Conservation (phyloP, 2,329 filamentous ascomycete species). For the Alternaria longipes region DNA sequence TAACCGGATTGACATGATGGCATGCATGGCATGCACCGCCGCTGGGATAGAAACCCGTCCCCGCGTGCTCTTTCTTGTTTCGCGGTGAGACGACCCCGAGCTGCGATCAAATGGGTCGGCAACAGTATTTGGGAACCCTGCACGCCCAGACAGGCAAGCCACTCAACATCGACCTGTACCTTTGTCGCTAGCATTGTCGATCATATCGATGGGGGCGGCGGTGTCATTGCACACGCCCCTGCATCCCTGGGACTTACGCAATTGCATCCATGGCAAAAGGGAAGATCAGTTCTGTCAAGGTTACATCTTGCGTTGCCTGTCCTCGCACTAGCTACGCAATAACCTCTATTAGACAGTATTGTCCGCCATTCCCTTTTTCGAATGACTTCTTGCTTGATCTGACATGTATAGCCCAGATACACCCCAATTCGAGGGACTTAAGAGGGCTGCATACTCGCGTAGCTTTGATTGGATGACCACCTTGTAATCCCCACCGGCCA, state of each 20-base stretch:
- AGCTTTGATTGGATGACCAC: conserved; percentile 22
- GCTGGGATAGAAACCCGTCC: conserved; percentile 25
- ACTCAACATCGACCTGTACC: conserved; percentile 3
- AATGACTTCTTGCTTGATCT: background rate
- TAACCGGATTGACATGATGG: conserved; percentile 2
- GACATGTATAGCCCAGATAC: background rate
- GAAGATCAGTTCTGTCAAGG: background rate
- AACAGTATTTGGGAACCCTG: background rate
- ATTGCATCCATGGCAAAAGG: background rate
- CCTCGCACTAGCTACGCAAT: background rate
- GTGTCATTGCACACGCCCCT: conserved; percentile 13
- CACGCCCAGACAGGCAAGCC: conserved; percentile 11
- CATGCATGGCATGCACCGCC: conserved; percentile 19
- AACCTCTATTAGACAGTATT: background rate
- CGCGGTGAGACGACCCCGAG: conserved; percentile 9
- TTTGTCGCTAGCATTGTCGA: conserved; percentile 20
- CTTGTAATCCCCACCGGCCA: conserved; percentile 16
- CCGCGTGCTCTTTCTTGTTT: conserved; percentile 19
- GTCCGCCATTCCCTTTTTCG: background rate
- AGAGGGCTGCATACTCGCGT: background rate
- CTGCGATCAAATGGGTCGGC: conserved; percentile 6
- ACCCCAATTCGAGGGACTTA: background rate
- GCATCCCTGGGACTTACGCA: conserved; percentile 9
- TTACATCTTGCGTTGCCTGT: background rate
- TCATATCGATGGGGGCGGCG: conserved; percentile 10